Evolutionary conservation across 1,284 basidiomycete genomes (phyloP), one percentile per base, ranked within the genome.

Genomic region (Leccinum solheimii): DNA sequence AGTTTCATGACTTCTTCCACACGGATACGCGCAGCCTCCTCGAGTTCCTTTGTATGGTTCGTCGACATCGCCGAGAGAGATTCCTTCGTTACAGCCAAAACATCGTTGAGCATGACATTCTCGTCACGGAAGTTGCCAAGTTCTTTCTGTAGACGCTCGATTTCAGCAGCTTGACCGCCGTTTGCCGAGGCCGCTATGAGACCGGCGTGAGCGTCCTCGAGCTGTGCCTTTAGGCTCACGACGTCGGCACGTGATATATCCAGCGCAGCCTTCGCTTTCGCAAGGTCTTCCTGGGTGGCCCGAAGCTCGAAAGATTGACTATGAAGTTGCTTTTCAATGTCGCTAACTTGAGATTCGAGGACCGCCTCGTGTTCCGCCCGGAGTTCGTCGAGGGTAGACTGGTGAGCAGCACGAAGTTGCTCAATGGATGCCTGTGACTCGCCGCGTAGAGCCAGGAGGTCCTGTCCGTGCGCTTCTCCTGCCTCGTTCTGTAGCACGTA

Each of bases 241-340:
- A 85, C 74, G 66, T 91, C 88, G 3, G 79, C 72, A 19, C 79
- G 79, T 51, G 84, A 77, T 5, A 80, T 65, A 21, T 85, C 81
- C 13, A 85, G 70, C 16, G 81, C 76, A 1, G 81, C 72, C 75
- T 93, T 94, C 8, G 89, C 81, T 76, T 92, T 93, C 2, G 80
- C 72, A 43, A 94, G 84, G 69, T 93, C 92, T 63, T 93, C 91
- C 68, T 87, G 85, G 0, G 92, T 91, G 9, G 90, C 92, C 71
- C 88, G 91, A 55, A 93, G 82, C 2, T 30, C 90, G 43, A 92
- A 75, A 56, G 76, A 83, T 65, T 87, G 79, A 59, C 76, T 83
- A 57, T 77, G 79, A 58, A 91, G 81, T 69, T 85, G 81, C 76
- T 92, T 90, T 73, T 89, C 85, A 21, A 88, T 76, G 2, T 73